Evolutionary conservation across 2,329 filamentous ascomycete genomes (phyloP).

Genomic region (Fusarium longipes): DNA sequence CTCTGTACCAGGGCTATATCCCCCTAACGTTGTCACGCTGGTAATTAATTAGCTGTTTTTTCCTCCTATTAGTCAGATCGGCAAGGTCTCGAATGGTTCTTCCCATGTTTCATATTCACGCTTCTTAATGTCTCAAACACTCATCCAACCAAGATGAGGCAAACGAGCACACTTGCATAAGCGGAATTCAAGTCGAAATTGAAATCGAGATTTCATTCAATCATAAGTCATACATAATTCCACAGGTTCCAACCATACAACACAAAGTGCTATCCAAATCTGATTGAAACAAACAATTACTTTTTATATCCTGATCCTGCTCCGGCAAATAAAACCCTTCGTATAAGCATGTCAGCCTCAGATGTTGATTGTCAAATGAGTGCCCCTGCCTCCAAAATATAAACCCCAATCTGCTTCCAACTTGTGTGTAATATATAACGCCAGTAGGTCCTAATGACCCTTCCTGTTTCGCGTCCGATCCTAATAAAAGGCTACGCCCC

Average conservation of each 20-base stretch:
- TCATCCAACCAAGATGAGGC: slow-evolving; percentile 3
- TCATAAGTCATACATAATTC: slow-evolving; percentile 32
- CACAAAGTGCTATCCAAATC: neutral
- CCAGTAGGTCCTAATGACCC: slow-evolving; percentile 9
- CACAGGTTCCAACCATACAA: neutral
- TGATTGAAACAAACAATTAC: slow-evolving; percentile 11
- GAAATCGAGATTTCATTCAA: slow-evolving; percentile 16
- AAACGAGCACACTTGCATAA: slow-evolving; percentile 8
- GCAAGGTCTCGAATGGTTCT: slow-evolving; percentile 13
- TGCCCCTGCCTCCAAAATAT: slow-evolving; percentile 27
- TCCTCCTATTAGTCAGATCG: slow-evolving; percentile 13
- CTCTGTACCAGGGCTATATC: neutral
- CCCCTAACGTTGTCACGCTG: neutral
- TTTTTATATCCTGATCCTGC: slow-evolving; percentile 14
- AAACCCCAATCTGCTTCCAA: slow-evolving; percentile 26
- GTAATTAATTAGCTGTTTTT: slow-evolving; percentile 3
- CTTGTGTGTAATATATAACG: slow-evolving; percentile 8
- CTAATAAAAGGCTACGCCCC: slow-evolving; percentile 15
- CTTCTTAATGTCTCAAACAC: slow-evolving; percentile 23
- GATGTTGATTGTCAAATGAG: slow-evolving; percentile 3
- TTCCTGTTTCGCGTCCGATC: slow-evolving; percentile 23
- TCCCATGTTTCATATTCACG: slow-evolving; percentile 24
- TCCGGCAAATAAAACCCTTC: slow-evolving; percentile 16
- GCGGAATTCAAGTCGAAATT: neutral
- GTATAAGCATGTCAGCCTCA: slow-evolving; percentile 13